Conservation (phyloP, 164 flowering plant genomes). For the Stephania yunnanensis region DNA sequence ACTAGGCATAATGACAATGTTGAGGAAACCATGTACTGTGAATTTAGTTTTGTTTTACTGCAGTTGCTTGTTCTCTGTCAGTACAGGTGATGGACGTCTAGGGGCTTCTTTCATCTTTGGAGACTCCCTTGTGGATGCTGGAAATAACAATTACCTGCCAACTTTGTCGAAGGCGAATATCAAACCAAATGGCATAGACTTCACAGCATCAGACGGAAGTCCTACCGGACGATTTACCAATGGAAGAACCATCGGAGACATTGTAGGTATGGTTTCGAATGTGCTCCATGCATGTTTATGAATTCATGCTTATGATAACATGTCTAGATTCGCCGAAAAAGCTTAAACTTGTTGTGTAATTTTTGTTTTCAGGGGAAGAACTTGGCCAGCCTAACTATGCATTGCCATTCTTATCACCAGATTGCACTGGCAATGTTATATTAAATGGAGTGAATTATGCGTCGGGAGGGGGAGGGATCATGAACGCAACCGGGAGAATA, state of each 20-base stretch:
- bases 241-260: constrained; percentile 90
- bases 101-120: constrained; percentile 80
- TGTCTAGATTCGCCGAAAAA: background rate
- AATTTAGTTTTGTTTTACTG: constrained; percentile 19
- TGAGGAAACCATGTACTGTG: constrained; percentile 10
- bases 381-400: constrained; percentile 67
- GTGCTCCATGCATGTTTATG: too few species aligned
- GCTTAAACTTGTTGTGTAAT: background rate
- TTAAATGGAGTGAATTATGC: constrained; percentile 85
- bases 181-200: constrained; percentile 83
- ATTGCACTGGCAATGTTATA: constrained; percentile 59
- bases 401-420: constrained; percentile 71
- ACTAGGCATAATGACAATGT: constrained; percentile 10
- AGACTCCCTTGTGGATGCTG: constrained; percentile 92
- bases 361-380: constrained; percentile 54
- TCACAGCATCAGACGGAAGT: constrained; percentile 56
- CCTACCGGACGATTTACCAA: constrained; percentile 93
- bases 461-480: constrained; percentile 91
- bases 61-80: background rate
- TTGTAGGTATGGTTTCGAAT: constrained; percentile 50
- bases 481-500: constrained; percentile 85
- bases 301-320: background rate
- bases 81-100: background rate
- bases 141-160: constrained; percentile 72
- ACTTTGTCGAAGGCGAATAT: constrained; percentile 77